Conservation (phyloP, 441 rosid species). For the Eutrema salsugineum region DNA sequence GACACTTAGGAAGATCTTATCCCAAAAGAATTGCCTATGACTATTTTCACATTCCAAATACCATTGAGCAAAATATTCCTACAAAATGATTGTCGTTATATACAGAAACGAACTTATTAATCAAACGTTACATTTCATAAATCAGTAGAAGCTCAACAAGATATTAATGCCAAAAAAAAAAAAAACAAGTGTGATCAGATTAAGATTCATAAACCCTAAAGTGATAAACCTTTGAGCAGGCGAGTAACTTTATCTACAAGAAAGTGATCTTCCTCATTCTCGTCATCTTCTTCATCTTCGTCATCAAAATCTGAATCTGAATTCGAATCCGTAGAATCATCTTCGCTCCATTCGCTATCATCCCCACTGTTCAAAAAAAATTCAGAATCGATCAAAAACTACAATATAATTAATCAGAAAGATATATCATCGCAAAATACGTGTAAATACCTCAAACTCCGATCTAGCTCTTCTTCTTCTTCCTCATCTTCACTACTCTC, state of each 20-base stretch:
- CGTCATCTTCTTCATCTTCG: background rate
- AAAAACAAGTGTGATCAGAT: background rate
- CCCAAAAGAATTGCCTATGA: background rate
- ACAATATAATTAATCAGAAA: background rate
- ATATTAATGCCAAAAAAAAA: background rate
- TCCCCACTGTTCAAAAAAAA: slow-evolving; percentile 14
- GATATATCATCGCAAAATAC: background rate
- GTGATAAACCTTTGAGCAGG: slow-evolving; percentile 39
- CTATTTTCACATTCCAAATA: background rate
- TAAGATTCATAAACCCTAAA: slow-evolving; percentile 11
- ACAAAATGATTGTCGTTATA: background rate
- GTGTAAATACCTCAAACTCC: slow-evolving; percentile 18
- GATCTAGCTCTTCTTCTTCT: slow-evolving; percentile 18
- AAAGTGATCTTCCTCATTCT: slow-evolving; percentile 13
- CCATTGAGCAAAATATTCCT: background rate
- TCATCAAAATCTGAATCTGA: background rate
- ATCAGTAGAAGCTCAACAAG: background rate
- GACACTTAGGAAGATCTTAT: background rate
- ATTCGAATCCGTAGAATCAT: slow-evolving; percentile 14
- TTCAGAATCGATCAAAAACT: background rate
- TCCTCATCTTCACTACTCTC: slow-evolving; percentile 8
- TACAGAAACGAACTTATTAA: background rate
- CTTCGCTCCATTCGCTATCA: slow-evolving; percentile 22
- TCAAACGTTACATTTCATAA: background rate
- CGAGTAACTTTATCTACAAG: slow-evolving; percentile 18